These are phyloP conservation scores for Aspergillus tubingensis DNA, from an alignment of 2,329 filamentous ascomycete genomes.

Conservation along the genomic window DNA sequence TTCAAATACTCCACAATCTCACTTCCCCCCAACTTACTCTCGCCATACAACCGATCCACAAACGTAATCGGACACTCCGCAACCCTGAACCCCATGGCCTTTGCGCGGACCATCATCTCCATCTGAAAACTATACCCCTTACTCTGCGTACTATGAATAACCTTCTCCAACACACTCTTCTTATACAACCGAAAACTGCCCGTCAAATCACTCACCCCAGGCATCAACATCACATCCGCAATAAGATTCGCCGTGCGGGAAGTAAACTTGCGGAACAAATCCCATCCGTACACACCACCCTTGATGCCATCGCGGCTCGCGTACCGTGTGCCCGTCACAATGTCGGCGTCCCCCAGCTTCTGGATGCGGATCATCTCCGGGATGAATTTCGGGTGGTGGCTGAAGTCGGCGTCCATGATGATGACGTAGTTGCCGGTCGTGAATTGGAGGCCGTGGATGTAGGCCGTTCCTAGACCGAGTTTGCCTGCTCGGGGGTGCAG, in stretches of 20 bases:
- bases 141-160: constrained; percentile 86
- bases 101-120: constrained; percentile 98
- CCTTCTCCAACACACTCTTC: constrained; percentile 82
- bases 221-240: constrained; percentile 88
- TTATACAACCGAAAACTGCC: constrained; percentile 95
- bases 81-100: constrained; percentile 91
- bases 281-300: constrained; percentile 93
- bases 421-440: constrained; percentile 92
- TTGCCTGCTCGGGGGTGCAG: constrained; percentile 91
- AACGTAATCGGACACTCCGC: constrained; percentile 96
- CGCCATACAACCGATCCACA: constrained; percentile 91
- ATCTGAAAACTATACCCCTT: constrained; percentile 99
- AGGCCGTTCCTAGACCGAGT: constrained; percentile 93
- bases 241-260: constrained; percentile 87
- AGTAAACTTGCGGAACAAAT: constrained; percentile 76
- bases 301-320: constrained; percentile 64
- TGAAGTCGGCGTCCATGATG: constrained; percentile 99
- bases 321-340: constrained; percentile 95
- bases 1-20: constrained; percentile 98
- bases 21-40: constrained; percentile 89
- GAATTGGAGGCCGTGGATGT: constrained; percentile 91
- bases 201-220: constrained; percentile 92
- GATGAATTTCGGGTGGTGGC: constrained; percentile 99
- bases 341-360: constrained; percentile 79
- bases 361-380: constrained; percentile 87